Conservation (phyloP, 768 basidiomycete species). For the Mycena haematopus region DNA sequence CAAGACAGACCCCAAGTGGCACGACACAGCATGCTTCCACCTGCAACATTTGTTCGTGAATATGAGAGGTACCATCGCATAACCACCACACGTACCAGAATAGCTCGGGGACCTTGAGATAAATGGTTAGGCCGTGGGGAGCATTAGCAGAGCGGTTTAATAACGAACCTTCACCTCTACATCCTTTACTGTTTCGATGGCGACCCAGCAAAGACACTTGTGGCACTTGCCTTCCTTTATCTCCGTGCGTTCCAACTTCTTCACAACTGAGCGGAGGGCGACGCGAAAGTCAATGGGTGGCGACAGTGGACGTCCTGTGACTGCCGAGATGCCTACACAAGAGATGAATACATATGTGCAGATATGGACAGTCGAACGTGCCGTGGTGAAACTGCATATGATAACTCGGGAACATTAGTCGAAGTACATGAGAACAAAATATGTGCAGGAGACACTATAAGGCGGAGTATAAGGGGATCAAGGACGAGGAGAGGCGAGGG, state of each 20-base stretch:
- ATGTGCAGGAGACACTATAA: conserved; percentile 29
- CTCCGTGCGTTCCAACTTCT: conserved; percentile 63
- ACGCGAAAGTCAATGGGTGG: conserved; percentile 72
- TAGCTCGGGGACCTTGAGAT: conserved; percentile 69
- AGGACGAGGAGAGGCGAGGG: background rate
- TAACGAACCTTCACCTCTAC: conserved; percentile 69
- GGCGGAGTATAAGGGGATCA: background rate
- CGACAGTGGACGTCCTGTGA: conserved; percentile 74
- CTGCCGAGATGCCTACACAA: conserved; percentile 69
- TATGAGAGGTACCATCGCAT: background rate
- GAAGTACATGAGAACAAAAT: background rate
- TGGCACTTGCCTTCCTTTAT: conserved; percentile 81
- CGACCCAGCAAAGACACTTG: conserved; percentile 75
- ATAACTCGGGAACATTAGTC: conserved; percentile 53
- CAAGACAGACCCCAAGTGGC: conserved; percentile 66
- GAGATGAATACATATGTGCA: background rate
- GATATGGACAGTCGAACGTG: conserved; percentile 36
- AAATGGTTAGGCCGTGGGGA: background rate
- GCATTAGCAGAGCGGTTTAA: background rate
- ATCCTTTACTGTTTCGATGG: conserved; percentile 75
- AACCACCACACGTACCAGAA: conserved; percentile 64
- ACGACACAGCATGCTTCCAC: conserved; percentile 87
- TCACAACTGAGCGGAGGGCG: conserved; percentile 48
- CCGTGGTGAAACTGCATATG: conserved; percentile 86
- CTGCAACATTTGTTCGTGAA: conserved; percentile 37